Evolutionary conservation across 306 rosid genomes (phyloP).

Genomic region (Vigna unguiculata): DNA sequence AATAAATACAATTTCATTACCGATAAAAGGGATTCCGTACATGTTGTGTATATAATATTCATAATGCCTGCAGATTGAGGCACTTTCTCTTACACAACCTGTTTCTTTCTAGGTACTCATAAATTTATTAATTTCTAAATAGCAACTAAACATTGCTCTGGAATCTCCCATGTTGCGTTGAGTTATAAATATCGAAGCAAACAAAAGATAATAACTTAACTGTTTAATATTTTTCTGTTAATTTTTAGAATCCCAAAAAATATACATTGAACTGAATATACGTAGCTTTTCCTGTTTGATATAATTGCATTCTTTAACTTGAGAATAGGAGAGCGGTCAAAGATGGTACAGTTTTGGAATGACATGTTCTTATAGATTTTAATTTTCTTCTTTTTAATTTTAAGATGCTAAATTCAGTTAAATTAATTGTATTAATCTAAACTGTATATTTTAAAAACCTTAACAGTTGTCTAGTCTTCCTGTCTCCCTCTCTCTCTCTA

Average conservation of each 20-base stretch:
- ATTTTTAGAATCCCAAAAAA: conserved; percentile 23
- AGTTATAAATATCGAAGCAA: background rate
- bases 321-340: background rate
- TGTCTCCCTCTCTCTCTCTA: background rate
- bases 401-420: no score
- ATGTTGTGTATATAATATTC: background rate
- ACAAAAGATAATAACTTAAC: background rate
- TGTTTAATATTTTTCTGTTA: background rate
- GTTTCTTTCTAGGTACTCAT: background rate
- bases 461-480: background rate
- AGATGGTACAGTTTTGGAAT: background rate
- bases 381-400: background rate
- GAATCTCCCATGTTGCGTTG: no score
- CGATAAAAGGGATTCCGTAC: background rate
- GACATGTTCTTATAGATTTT: background rate
- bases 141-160: no score
- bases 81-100: conserved; percentile 1
- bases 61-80: background rate
- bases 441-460: background rate
- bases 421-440: background rate
- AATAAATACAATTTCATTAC: background rate
- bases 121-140: no score
- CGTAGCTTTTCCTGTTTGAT: background rate
- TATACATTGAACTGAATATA: background rate
- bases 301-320: background rate